These are phyloP conservation scores for Hydrangea macrophylla DNA, from an alignment of 148 eudicot genomes.

Conservation along the genomic window DNA sequence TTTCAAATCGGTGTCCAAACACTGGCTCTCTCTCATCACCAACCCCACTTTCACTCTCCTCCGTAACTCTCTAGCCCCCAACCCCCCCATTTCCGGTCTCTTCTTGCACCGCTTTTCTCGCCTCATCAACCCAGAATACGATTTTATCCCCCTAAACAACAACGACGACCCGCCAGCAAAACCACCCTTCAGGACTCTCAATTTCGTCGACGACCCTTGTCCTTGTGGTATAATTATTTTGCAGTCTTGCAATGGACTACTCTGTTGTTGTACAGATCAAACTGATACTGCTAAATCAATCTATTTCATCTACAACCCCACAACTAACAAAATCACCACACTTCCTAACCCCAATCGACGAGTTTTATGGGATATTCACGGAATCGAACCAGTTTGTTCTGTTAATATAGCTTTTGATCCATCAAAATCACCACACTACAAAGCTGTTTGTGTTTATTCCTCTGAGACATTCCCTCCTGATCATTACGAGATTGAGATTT, in stretches of 20 bases:
- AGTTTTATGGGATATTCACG: no score
- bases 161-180: background rate
- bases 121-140: background rate
- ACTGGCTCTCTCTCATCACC: no score
- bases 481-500: constrained; percentile 1
- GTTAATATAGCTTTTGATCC: no score
- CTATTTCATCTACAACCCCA: constrained; percentile 12
- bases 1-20: constrained; percentile 13
- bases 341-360: background rate
- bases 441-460: constrained; percentile 7
- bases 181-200: background rate
- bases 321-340: constrained; percentile 1
- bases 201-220: background rate
- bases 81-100: constrained; percentile 1
- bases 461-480: background rate
- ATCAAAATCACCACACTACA: constrained; percentile 15
- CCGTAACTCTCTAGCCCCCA: background rate
- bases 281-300: background rate
- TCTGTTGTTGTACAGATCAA: no score
- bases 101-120: background rate
- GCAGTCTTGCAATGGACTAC: background rate
- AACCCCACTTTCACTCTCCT: no score
- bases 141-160: background rate
- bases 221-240: background rate
- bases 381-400: background rate